Evolutionary conservation across 2,329 filamentous ascomycete genomes (phyloP).

Genomic region (Cercospora zeina): DNA sequence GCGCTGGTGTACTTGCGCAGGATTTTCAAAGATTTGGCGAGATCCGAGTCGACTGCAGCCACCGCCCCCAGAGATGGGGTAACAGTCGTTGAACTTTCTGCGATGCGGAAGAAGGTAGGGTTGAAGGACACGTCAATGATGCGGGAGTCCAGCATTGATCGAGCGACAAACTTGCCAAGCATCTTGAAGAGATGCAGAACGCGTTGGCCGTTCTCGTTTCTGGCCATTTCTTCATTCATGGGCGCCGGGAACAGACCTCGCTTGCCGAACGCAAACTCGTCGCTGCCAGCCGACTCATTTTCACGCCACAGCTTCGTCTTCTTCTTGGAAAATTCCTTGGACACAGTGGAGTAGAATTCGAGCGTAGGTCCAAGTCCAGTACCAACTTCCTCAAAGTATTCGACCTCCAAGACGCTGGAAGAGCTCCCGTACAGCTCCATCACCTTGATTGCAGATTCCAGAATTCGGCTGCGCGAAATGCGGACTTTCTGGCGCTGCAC

Average conservation of each 20-base stretch:
- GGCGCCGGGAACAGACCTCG: conserved; percentile 89
- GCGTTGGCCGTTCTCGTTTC: conserved; percentile 77
- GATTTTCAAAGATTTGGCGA: conserved; percentile 81
- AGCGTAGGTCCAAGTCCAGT: conserved; percentile 93
- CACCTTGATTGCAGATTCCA: conserved; percentile 95
- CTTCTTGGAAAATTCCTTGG: conserved; percentile 95
- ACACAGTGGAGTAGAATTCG: conserved; percentile 97
- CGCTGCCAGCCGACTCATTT: conserved; percentile 69
- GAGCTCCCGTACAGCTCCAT: conserved; percentile 99
- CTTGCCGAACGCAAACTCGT: conserved; percentile 81
- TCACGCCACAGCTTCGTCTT: conserved; percentile 97
- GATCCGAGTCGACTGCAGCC: conserved; percentile 80
- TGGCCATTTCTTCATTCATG: conserved; percentile 74
- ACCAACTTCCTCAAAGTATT: conserved; percentile 98
- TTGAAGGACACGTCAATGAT: conserved; percentile 99
- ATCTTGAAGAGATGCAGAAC: conserved; percentile 87
- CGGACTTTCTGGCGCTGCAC: conserved; percentile 97
- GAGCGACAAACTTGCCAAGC: conserved; percentile 93
- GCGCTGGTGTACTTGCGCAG: conserved; percentile 83
- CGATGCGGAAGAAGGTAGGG: conserved; percentile 94
- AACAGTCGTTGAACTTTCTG: conserved; percentile 66
- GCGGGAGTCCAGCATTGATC: conserved; percentile 96
- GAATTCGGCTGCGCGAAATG: conserved; percentile 88
- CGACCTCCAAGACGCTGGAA: conserved; percentile 91
- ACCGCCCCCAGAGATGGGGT: conserved; percentile 85